phyloP scores from a whole-genome alignment of 164 flowering plant species.

The Echeveria elegans region DNA sequence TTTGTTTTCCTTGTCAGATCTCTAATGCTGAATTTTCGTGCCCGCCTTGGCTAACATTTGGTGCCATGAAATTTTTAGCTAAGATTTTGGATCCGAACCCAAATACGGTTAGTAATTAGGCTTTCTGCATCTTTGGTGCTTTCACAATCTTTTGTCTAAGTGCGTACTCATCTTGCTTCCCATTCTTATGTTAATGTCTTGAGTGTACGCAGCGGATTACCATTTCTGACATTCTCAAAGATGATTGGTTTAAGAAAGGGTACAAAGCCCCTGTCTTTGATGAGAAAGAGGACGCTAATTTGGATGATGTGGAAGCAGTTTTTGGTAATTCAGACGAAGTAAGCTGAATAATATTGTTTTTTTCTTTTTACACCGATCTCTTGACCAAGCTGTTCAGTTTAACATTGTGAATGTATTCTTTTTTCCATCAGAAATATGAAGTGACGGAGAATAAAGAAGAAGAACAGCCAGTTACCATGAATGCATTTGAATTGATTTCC shows the following conservation, averaged over 20 bases:
- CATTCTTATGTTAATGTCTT: background rate
- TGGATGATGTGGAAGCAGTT: slow-evolving; percentile 96
- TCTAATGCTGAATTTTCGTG: slow-evolving; percentile 86
- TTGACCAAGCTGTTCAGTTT: background rate
- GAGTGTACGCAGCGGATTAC: slow-evolving; percentile 62
- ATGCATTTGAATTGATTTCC: slow-evolving; percentile 93
- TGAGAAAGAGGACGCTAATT: slow-evolving; percentile 59
- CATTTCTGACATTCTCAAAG: slow-evolving; percentile 66
- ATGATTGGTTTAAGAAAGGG: slow-evolving; percentile 87
- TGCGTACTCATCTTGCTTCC: background rate
- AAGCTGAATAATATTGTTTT: slow-evolving; percentile 13
- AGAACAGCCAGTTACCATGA: slow-evolving; percentile 72
- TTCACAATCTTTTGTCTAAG: background rate
- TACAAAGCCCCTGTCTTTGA: slow-evolving; percentile 70
- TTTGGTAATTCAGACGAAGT: slow-evolving; percentile 78
- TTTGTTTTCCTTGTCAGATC: slow-evolving; percentile 47
- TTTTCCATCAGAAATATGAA: slow-evolving; percentile 81
- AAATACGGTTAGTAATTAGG: slow-evolving; percentile 49
- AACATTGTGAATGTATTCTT: background rate
- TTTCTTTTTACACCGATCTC: background rate
- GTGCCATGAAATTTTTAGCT: slow-evolving; percentile 64
- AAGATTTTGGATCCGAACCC: slow-evolving; percentile 90
- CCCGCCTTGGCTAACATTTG: slow-evolving; percentile 90
- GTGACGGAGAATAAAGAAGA: slow-evolving; percentile 81
- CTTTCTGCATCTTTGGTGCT: background rate